A percentile compares a stretch with the other conserved stretches of the same genome.
Evolutionary conservation across 257 asterid species (phyloP).

Genomic region (Solanum medicagineum): DNA sequence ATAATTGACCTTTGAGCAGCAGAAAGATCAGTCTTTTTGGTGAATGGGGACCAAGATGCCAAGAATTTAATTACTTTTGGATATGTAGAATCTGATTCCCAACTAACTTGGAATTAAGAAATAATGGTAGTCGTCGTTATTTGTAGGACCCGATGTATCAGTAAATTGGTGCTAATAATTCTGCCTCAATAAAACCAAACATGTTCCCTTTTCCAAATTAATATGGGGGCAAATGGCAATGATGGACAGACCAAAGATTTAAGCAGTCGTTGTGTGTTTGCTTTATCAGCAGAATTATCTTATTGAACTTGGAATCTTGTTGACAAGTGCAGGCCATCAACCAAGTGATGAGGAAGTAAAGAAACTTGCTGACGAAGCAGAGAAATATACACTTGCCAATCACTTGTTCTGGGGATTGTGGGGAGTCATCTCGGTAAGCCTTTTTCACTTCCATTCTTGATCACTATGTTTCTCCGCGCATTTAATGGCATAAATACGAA

Average conservation of each 20-base stretch:
- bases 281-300: neutral
- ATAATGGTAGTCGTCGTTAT: neutral
- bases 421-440: slow-evolving; percentile 85
- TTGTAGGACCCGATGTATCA: neutral
- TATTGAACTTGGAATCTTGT: neutral
- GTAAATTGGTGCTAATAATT: neutral
- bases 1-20: neutral
- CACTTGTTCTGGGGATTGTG: slow-evolving; percentile 97
- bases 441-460: neutral
- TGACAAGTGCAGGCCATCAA: slow-evolving; percentile 34
- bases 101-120: neutral
- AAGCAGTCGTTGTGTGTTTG: neutral
- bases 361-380: slow-evolving; percentile 40
- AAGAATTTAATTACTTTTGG: neutral
- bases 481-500: neutral
- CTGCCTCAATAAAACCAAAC: neutral
- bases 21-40: neutral
- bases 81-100: neutral
- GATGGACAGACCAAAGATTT: neutral
- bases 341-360: slow-evolving; percentile 28
- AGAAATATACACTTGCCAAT: slow-evolving; percentile 70
- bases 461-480: neutral
- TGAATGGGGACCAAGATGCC: neutral
- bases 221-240: neutral
- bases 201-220: neutral